These are phyloP conservation scores for Logfia minima DNA, from an alignment of 129 eudicot genomes.

Conservation along the genomic window DNA sequence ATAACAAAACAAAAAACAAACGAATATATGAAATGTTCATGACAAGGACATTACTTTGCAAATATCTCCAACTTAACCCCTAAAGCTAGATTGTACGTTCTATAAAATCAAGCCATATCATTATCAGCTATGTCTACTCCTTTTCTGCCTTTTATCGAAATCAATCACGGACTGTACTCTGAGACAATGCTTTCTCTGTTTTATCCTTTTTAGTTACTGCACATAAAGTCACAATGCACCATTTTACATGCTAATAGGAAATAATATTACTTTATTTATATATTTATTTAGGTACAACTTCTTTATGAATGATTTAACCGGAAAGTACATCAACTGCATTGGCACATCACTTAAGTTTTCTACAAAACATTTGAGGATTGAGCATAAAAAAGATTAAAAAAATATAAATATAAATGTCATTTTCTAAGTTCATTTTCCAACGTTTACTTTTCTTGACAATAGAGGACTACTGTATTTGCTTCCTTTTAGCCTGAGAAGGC, in stretches of 20 bases:
- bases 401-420: background rate
- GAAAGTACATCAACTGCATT: too few species aligned
- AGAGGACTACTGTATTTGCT: background rate
- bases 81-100: background rate
- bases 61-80: background rate
- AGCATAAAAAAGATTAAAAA: too few species aligned
- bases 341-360: background rate
- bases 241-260: background rate
- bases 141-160: background rate
- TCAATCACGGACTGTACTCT: slow-evolving; percentile 7
- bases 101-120: background rate
- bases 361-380: too few species aligned
- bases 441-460: background rate
- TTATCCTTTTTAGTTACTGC: background rate
- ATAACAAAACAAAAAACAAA: too few species aligned
- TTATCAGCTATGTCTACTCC: background rate
- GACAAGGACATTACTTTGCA: background rate
- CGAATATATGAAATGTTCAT: background rate
- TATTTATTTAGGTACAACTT: background rate
- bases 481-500: background rate
- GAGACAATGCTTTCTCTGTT: background rate
- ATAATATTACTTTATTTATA: background rate
- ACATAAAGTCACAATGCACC: background rate
- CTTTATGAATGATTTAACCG: background rate
- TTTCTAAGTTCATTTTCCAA: background rate